A percentile compares a stretch with the other conserved stretches of the same genome.
phyloP scores from a whole-genome alignment of 768 basidiomycete species.

The Tubosaeta brunneosetosa region DNA sequence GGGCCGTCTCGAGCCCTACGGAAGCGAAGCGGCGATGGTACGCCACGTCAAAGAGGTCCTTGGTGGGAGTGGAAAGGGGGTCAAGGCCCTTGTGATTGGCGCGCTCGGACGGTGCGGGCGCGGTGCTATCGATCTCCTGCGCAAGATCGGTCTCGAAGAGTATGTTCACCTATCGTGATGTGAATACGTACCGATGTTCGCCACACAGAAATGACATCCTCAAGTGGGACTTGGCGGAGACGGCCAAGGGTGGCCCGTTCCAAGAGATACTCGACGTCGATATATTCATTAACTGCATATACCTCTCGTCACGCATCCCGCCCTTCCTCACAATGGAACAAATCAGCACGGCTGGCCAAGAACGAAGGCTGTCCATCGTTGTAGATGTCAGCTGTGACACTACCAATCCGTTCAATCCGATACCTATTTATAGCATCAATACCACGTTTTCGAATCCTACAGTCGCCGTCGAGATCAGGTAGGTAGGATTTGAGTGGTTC shows the following conservation, averaged over 20 bases:
- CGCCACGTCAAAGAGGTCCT: conserved; percentile 60
- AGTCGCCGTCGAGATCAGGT: conserved; percentile 80
- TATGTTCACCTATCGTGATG: conserved; percentile 37
- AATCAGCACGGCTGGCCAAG: conserved; percentile 65
- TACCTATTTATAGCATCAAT: conserved; percentile 91
- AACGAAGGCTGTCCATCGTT: conserved; percentile 69
- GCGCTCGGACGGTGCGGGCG: conserved; percentile 92
- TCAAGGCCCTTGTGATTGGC: conserved; percentile 91
- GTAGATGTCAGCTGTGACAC: conserved; percentile 99
- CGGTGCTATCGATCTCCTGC: conserved; percentile 92
- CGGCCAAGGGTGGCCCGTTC: conserved; percentile 95
- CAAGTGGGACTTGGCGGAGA: conserved; percentile 98
- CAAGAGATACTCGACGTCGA: conserved; percentile 93
- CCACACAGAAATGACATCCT: conserved; percentile 75
- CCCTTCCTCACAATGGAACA: conserved; percentile 72
- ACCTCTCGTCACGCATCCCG: conserved; percentile 81
- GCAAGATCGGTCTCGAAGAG: conserved; percentile 94
- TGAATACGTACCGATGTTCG: not conserved
- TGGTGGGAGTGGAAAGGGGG: conserved; percentile 62
- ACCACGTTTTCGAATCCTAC: conserved; percentile 93
- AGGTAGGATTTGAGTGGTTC: conserved; percentile 28
- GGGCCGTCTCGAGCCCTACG: conserved; percentile 72
- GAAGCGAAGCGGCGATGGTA: conserved; percentile 84
- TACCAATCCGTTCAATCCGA: conserved; percentile 96
- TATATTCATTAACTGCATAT: conserved; percentile 99